Conservation (phyloP, 345 rosid species). For the Melastoma malabathricum region DNA sequence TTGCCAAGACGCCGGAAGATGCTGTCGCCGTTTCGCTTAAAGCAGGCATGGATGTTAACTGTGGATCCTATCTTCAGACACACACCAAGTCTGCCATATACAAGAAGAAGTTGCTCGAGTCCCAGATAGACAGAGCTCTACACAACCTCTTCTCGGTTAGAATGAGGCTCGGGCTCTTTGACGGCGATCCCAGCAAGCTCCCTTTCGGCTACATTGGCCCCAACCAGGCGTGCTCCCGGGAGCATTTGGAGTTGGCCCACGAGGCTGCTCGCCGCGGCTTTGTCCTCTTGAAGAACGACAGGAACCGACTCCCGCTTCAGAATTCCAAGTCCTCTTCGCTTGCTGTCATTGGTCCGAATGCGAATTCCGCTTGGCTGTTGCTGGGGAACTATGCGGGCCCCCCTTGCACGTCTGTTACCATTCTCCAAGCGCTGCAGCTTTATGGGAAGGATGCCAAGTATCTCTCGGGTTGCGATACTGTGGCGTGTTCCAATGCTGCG, state of each 20-base stretch:
- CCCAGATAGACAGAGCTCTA: conserved; percentile 50
- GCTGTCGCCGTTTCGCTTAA: not conserved
- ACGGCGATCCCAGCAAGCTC: conserved; percentile 50
- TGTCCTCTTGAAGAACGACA: conserved; percentile 66
- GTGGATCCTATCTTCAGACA: conserved; percentile 54
- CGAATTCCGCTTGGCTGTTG: conserved; percentile 68
- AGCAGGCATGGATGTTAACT: conserved; percentile 83
- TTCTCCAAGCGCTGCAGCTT: conserved; percentile 44
- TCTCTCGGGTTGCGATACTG: conserved; percentile 45
- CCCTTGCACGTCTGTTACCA: conserved; percentile 60
- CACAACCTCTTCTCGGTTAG: conserved; percentile 55
- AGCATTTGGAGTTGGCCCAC: conserved; percentile 65
- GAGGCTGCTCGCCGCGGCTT: conserved; percentile 92
- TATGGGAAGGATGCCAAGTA: conserved; percentile 19
- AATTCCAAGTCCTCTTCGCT: conserved; percentile 32
- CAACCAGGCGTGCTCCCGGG: conserved; percentile 56
- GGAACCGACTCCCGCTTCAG: conserved; percentile 51
- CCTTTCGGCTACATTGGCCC: conserved; percentile 56
- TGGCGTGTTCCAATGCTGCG: conserved; percentile 22
- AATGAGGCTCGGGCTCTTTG: conserved; percentile 88
- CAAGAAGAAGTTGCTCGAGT: conserved; percentile 19
- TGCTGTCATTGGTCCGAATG: conserved; percentile 77
- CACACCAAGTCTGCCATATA: conserved; percentile 40
- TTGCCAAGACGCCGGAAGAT: too few species aligned
- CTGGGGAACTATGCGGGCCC: conserved; percentile 89